These are phyloP conservation scores for Rickenella mellea DNA, from an alignment of 768 basidiomycete species.

Conservation along the genomic window DNA sequence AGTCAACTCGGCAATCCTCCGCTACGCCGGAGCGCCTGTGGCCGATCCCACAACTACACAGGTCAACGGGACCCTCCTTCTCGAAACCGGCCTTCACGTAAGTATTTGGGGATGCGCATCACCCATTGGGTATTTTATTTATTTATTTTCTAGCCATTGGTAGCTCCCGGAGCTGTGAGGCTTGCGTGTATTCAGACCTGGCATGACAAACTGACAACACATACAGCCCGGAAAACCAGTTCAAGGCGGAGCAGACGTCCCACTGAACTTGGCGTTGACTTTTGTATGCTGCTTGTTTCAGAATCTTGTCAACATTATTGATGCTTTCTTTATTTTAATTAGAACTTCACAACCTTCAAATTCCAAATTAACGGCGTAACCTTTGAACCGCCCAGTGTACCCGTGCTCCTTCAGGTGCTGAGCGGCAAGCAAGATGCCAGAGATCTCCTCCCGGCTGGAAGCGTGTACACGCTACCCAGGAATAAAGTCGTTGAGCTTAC, in stretches of 20 bases:
- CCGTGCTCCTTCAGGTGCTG: slow-evolving; percentile 5
- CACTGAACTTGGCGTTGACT: not conserved
- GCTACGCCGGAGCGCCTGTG: slow-evolving; percentile 31
- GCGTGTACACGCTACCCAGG: slow-evolving; percentile 3
- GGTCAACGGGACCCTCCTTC: slow-evolving; percentile 15
- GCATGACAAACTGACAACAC: not conserved
- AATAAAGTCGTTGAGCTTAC: slow-evolving; percentile 9
- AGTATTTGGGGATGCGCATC: not conserved
- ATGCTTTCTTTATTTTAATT: not conserved
- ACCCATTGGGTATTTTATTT: not conserved
- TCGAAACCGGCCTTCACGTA: slow-evolving; percentile 18
- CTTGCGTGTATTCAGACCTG: not conserved
- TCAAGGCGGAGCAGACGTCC: slow-evolving; percentile 14
- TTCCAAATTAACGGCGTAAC: slow-evolving; percentile 24
- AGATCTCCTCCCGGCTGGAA: slow-evolving; percentile 4
- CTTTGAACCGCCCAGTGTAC: slow-evolving; percentile 15
- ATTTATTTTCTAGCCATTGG: not conserved
- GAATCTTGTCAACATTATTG: not conserved
- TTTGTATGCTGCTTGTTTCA: not conserved
- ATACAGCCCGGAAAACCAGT: slow-evolving; percentile 15
- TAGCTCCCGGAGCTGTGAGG: not conserved
- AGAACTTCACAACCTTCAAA: slow-evolving; percentile 1
- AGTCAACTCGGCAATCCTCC: slow-evolving; percentile 44
- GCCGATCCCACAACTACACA: slow-evolving; percentile 29
- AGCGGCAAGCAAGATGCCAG: slow-evolving; percentile 1